Evolutionary conservation across 768 basidiomycete genomes (phyloP), one percentile per base, ranked within the genome.

Genomic region (Boletus sensibilis): DNA sequence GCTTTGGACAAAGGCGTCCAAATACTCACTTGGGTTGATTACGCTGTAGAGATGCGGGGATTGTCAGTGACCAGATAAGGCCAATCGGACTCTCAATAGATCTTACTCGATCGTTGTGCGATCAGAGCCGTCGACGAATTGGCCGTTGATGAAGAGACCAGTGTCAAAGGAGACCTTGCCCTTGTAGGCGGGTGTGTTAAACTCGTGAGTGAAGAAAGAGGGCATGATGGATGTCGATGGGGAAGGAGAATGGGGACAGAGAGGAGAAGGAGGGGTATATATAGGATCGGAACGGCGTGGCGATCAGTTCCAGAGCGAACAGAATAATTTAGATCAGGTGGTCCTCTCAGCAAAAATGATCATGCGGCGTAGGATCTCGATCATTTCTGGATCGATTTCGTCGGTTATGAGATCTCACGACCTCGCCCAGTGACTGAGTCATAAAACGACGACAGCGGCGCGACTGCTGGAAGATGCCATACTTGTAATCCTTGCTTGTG

Each of bases 141-240:
- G 67, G 60, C 85, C 85, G 64, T 82, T 77, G 67, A 93, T 89
- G 76, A 85, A 92, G 53, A 91, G 64, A 31, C 89, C 87, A 4
- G 88, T 87, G 62, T 76, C 74, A 58, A 89, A 74, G 7, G 75
- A 75, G 20, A 78, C 75, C 46, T 75, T 74, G n/a, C 84, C 85
- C 70, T 83, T 87, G 82, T 72, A 88, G 57, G 73, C 59, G 40
- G 74, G 74, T 9, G 79, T 80, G 45, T 85, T 70, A 60, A 86
- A 87, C 18, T 75, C 69, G 73, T 86, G 71, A 10, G 67, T 63
- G 72, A 78, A 82, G 21, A 70, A 69, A 39, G 68, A 49, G 9
- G 79, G 72, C 80, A 80, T 81, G 64, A 38, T 67, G 57, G 40
- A 43, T 20, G 54, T 38, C 23, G 38, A 25, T 39, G 21, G 33